phyloP scores from a whole-genome alignment of 129 eudicot species.

The Chrysanthemum seticuspe region DNA sequence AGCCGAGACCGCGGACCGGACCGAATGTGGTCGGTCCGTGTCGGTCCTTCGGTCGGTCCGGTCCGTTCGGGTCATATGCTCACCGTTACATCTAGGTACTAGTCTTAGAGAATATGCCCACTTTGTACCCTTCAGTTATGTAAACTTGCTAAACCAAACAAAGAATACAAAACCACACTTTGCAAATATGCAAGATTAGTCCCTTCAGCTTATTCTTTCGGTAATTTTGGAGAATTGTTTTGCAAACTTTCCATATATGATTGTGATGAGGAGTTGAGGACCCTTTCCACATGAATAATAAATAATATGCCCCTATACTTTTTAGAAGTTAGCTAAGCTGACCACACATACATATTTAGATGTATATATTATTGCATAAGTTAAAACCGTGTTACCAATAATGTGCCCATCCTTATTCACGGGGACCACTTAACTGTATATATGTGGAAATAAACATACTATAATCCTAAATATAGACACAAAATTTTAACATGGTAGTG shows the following conservation, averaged over 20 bases:
- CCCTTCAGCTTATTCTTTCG: too few species aligned
- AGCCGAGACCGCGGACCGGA: too few species aligned
- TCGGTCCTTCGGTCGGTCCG: too few species aligned
- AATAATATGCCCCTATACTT: not conserved
- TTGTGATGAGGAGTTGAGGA: not conserved
- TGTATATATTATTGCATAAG: not conserved
- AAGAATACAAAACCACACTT: too few species aligned
- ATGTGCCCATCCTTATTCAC: not conserved
- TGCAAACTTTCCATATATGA: not conserved
- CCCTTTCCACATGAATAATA: not conserved
- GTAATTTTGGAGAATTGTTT: too few species aligned
- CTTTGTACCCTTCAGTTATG: too few species aligned
- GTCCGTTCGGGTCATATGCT: too few species aligned
- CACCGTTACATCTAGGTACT: too few species aligned
- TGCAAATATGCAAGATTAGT: too few species aligned
- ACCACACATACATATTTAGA: not conserved
- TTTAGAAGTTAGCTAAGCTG: conserved; percentile 8
- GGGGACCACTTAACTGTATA: conserved; percentile 20
- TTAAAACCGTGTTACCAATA: conserved; percentile 6
- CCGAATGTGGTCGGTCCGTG: too few species aligned
- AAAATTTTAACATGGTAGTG: not conserved
- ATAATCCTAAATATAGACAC: not conserved
- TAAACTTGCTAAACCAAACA: too few species aligned
- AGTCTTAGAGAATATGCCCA: too few species aligned
- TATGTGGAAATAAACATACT: not conserved